phyloP scores from a whole-genome alignment of 768 basidiomycete genomes.

The Amanita pallidorosea region DNA sequence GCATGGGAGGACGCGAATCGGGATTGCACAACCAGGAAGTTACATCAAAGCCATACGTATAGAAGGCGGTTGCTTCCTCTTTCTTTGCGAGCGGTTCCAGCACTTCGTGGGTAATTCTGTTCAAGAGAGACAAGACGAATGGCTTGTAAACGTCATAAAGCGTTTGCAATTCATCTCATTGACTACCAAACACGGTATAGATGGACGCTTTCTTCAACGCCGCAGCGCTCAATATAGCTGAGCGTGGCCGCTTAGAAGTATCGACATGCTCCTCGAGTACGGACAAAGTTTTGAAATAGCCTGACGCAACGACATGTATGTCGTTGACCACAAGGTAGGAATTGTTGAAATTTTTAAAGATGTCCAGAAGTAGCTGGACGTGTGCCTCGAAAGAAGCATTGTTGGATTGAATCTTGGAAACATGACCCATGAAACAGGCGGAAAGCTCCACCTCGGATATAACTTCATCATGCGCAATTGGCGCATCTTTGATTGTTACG shows the following conservation, averaged over 20 bases:
- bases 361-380: slow-evolving; percentile 59
- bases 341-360: slow-evolving; percentile 68
- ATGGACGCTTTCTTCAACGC: slow-evolving; percentile 55
- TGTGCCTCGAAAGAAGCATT: slow-evolving; percentile 40
- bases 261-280: slow-evolving; percentile 47
- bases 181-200: slow-evolving; percentile 94
- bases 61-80: slow-evolving; percentile 52
- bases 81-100: slow-evolving; percentile 62
- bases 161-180: slow-evolving; percentile 90
- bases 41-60: slow-evolving; percentile 74
- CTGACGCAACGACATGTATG: slow-evolving; percentile 71
- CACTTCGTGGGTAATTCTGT: slow-evolving; percentile 49
- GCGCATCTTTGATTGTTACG: slow-evolving; percentile 36
- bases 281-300: slow-evolving; percentile 69
- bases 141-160: slow-evolving; percentile 89
- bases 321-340: slow-evolving; percentile 65
- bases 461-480: slow-evolving; percentile 39
- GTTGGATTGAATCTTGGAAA: slow-evolving; percentile 49
- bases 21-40: slow-evolving; percentile 74
- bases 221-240: slow-evolving; percentile 61
- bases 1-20: slow-evolving; percentile 57
- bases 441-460: slow-evolving; percentile 71
- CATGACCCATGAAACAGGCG: slow-evolving; percentile 74
- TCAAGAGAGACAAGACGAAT: slow-evolving; percentile 68
- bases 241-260: slow-evolving; percentile 49